A percentile compares a stretch with the other conserved stretches of the same genome.
Conservation (phyloP, 176 grass and related monocot genomes). For the Bothriochloa decipiens region DNA sequence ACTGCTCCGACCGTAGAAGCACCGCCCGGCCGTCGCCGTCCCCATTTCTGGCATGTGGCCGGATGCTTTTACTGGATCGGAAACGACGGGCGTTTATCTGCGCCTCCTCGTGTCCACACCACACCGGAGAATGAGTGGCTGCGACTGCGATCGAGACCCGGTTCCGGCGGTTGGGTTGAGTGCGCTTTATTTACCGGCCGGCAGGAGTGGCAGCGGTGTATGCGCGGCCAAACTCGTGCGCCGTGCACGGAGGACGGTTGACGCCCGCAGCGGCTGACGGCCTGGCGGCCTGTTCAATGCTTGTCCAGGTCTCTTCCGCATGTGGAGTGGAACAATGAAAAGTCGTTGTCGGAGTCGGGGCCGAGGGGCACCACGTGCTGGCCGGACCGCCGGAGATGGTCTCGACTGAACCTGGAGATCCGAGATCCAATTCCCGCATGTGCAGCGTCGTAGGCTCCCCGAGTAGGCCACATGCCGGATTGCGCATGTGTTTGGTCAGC, state of each 20-base stretch:
- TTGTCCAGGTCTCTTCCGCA: not conserved
- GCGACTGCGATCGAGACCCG: too few relatives aligned
- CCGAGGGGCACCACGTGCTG: not conserved
- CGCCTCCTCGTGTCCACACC: not conserved
- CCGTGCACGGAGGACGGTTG: conserved; percentile 23
- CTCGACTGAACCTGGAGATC: not conserved
- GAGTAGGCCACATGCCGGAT: conserved; percentile 20
- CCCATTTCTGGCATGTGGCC: not conserved
- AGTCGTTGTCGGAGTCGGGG: conserved; percentile 22
- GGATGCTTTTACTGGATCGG: not conserved
- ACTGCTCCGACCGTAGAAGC: not conserved
- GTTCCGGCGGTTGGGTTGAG: not conserved
- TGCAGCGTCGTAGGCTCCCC: not conserved
- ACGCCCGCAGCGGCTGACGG: not conserved
- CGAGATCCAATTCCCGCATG: not conserved
- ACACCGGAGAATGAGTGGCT: too few relatives aligned
- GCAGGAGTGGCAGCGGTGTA: not conserved
- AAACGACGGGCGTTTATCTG: not conserved
- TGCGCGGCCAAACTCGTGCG: conserved; percentile 25
- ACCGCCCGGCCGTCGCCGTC: not conserved
- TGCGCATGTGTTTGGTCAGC: not conserved
- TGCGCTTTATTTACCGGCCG: conserved; percentile 1
- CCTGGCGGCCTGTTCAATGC: not conserved
- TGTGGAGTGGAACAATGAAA: conserved; percentile 10
- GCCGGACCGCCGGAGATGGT: not conserved